phyloP scores from a whole-genome alignment of 805 yeast genomes.

The Sugiyamaella floridensis region DNA sequence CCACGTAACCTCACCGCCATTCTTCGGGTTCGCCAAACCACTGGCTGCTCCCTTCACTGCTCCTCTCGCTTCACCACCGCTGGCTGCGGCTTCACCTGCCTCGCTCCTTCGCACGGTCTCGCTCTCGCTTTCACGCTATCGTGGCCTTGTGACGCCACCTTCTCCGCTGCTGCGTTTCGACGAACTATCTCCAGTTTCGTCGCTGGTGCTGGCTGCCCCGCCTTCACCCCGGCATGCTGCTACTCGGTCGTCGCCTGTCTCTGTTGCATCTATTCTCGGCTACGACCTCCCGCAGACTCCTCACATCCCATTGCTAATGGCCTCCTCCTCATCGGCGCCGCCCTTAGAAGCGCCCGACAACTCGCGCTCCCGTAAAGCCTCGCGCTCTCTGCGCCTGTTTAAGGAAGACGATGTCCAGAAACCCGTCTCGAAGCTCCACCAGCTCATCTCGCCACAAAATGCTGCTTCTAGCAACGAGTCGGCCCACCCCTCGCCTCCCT shows the following conservation, averaged over 20 bases:
- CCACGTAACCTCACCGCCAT: too few species aligned
- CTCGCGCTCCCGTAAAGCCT: constrained; percentile 32
- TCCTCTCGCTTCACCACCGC: neutral
- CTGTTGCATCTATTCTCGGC: too few species aligned
- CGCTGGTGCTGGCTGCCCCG: neutral
- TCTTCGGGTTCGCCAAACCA: too few species aligned
- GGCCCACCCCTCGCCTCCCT: neutral
- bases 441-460: neutral
- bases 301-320: neutral
- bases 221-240: neutral
- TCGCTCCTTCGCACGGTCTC: neutral
- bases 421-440: neutral
- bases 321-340: neutral
- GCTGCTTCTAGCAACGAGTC: neutral
- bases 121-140: too few species aligned
- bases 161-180: neutral
- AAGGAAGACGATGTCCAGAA: constrained; percentile 23
- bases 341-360: neutral
- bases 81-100: neutral
- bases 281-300: too few species aligned
- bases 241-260: too few species aligned
- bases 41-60: too few species aligned
- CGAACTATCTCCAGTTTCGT: neutral
- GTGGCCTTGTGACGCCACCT: neutral
- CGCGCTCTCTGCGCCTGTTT: constrained; percentile 33